phyloP scores from a whole-genome alignment of 139 green algal species.

The Tetradesmus obliquus region DNA sequence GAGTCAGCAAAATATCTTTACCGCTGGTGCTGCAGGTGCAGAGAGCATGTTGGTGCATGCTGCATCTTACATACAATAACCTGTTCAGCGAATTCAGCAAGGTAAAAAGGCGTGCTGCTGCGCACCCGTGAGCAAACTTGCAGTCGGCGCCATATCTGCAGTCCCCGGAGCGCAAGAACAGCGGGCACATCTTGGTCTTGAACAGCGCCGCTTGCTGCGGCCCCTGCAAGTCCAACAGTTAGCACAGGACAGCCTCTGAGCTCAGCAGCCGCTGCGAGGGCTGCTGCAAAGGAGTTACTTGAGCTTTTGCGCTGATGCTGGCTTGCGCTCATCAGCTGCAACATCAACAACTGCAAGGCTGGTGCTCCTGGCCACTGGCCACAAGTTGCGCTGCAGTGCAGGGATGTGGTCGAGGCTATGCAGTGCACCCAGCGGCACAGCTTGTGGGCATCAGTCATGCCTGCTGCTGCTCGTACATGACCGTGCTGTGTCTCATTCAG shows the following conservation, averaged over 20 bases:
- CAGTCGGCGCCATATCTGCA: conserved; percentile 22
- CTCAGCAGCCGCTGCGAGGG: background rate
- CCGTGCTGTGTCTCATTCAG: background rate
- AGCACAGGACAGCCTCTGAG: too few relatives aligned
- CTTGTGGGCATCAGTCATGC: background rate
- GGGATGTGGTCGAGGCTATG: too few relatives aligned
- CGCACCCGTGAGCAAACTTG: conserved; percentile 38
- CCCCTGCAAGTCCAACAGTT: background rate
- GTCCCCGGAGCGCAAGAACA: background rate
- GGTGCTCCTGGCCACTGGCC: too few relatives aligned
- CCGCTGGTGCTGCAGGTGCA: background rate
- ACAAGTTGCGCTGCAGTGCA: too few relatives aligned
- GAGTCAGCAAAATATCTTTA: background rate
- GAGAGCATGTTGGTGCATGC: background rate
- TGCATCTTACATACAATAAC: background rate
- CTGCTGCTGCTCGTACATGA: background rate
- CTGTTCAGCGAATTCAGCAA: background rate
- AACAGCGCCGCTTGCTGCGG: background rate
- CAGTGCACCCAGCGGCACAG: too few relatives aligned
- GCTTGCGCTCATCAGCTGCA: background rate
- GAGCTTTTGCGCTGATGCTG: background rate
- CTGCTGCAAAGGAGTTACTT: background rate
- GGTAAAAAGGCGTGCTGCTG: background rate
- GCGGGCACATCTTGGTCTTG: conserved; percentile 20
- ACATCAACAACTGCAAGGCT: too few relatives aligned